These are phyloP conservation scores for Lipomyces mesembrius DNA, from an alignment of 805 yeast genomes.

Conservation along the genomic window DNA sequence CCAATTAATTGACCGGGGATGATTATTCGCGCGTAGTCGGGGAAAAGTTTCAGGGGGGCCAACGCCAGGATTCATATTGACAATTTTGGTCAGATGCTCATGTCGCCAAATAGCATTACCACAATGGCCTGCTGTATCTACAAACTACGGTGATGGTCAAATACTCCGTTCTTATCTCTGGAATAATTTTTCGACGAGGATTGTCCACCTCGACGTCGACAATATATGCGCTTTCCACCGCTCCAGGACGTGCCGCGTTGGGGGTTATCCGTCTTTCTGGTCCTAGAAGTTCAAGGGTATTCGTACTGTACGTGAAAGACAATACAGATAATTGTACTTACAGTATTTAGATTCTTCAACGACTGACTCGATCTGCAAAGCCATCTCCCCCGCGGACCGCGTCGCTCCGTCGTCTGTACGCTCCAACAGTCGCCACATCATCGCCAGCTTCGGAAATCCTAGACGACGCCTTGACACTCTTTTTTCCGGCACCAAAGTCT, in stretches of 20 bases:
- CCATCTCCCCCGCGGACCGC: conserved; percentile 30
- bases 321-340: conserved; percentile 47
- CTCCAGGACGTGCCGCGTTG: conserved; percentile 79
- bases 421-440: conserved; percentile 22
- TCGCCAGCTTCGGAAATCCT: conserved; percentile 48
- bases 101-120: background rate
- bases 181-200: conserved; percentile 6
- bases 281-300: conserved; percentile 52
- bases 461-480: conserved; percentile 77
- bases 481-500: conserved; percentile 72
- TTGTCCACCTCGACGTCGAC: conserved; percentile 55
- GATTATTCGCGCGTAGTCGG: too few species aligned
- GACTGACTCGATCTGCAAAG: conserved; percentile 17
- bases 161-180: background rate
- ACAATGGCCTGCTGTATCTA: background rate
- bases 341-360: conserved; percentile 46
- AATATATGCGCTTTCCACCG: conserved; percentile 88
- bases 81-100: background rate
- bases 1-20: too few species aligned
- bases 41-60: background rate
- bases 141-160: background rate
- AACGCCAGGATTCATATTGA: background rate
- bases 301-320: background rate
- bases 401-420: conserved; percentile 17
- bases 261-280: conserved; percentile 88